Percentiles rank a stretch among this genome's conserved stretches.
Conservation (phyloP, 352 stramenopile species). For the Phytopythium mirpurense region DNA sequence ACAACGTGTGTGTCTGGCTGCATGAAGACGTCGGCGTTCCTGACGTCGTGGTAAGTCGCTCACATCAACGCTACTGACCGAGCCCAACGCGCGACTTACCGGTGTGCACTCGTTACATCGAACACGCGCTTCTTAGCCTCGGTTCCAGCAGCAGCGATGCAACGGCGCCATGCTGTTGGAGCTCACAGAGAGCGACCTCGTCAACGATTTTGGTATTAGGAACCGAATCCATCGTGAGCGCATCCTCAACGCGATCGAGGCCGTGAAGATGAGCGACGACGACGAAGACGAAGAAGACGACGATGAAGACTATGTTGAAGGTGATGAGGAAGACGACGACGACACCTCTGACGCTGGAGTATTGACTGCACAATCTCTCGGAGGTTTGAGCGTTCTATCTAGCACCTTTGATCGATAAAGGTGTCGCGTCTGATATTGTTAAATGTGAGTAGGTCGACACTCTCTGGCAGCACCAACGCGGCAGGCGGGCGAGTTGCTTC, state of each 20-base stretch:
- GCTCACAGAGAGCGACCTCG: conserved; percentile 66
- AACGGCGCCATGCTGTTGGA: conserved; percentile 67
- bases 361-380: background rate
- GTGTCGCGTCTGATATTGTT: background rate
- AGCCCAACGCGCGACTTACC: no score
- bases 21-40: conserved; percentile 68
- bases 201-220: conserved; percentile 72
- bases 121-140: conserved; percentile 23
- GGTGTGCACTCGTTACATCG: no score
- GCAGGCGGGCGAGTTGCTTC: conserved; percentile 17
- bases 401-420: no score
- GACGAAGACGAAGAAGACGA: conserved; percentile 60
- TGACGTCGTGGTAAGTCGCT: conserved; percentile 52
- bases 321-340: conserved; percentile 23
- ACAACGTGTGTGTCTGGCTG: conserved; percentile 78
- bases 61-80: background rate
- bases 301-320: conserved; percentile 34
- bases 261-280: conserved; percentile 66
- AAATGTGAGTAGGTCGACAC: background rate
- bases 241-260: conserved; percentile 72
- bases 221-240: conserved; percentile 59
- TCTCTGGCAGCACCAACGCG: conserved; percentile 31
- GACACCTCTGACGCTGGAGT: conserved; percentile 9
- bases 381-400: conserved; percentile 10
- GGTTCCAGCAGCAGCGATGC: conserved; percentile 62